Conservation (phyloP, 768 basidiomycete species). For the Psilocybe tampanensis region DNA sequence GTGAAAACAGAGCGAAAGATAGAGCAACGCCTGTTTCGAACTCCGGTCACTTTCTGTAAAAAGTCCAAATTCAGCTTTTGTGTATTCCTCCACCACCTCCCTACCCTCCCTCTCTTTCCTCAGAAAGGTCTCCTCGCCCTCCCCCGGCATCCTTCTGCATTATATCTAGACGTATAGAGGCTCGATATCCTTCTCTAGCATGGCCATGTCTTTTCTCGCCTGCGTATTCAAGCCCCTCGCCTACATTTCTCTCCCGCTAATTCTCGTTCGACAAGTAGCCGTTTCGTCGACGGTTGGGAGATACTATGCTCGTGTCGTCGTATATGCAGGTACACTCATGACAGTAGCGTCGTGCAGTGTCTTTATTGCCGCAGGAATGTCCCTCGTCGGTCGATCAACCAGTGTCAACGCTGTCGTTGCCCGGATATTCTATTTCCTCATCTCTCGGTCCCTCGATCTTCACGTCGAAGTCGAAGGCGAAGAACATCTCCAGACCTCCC, state of each 20-base stretch:
- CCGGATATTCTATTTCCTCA: constrained; percentile 75
- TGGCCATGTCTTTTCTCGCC: constrained; percentile 63
- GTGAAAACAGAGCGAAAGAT: constrained; percentile 14
- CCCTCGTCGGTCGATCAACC: constrained; percentile 66
- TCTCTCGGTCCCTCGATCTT: constrained; percentile 65
- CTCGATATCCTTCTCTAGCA: constrained; percentile 13
- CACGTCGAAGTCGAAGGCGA: constrained; percentile 81
- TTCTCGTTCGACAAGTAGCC: constrained; percentile 65
- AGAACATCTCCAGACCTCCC: constrained; percentile 73
- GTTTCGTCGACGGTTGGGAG: constrained; percentile 59
- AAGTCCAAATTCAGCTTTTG: constrained; percentile 8
- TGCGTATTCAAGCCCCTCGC: constrained; percentile 70
- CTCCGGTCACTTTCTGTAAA: constrained; percentile 19
- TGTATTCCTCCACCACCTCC: neutral
- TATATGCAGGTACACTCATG: constrained; percentile 74
- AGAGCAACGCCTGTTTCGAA: constrained; percentile 12
- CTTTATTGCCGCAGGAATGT: constrained; percentile 65
- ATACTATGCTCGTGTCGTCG: constrained; percentile 72
- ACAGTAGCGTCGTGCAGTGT: constrained; percentile 75
- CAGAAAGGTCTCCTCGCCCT: constrained; percentile 6
- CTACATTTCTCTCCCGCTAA: constrained; percentile 73
- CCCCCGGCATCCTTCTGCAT: constrained; percentile 1
- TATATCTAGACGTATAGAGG: constrained; percentile 5
- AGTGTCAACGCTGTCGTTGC: constrained; percentile 87
- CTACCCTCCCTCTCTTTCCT: neutral